Conservation (phyloP, 805 yeast species). For the Pichia nanzhaoensis region DNA sequence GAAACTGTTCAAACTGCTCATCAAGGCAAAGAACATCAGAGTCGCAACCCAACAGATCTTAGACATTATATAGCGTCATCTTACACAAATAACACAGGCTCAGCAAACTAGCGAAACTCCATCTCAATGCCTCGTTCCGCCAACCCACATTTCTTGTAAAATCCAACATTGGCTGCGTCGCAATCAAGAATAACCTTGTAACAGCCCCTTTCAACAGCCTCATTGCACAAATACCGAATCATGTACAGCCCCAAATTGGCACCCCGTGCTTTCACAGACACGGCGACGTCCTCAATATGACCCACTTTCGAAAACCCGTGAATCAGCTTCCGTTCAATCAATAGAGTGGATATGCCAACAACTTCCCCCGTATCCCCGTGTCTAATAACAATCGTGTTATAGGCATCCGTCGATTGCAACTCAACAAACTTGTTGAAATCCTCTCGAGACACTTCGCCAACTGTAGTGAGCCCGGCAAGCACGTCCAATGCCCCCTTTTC, state of each 20-base stretch:
- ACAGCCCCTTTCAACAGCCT: slow-evolving; percentile 60
- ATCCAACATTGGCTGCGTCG: slow-evolving; percentile 69
- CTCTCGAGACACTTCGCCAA: slow-evolving; percentile 57
- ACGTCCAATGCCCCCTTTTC: slow-evolving; percentile 56
- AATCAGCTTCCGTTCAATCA: slow-evolving; percentile 76
- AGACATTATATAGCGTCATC: slow-evolving; percentile 1
- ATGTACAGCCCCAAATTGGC: slow-evolving; percentile 66
- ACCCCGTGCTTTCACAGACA: slow-evolving; percentile 70
- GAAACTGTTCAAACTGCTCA: slow-evolving; percentile 5
- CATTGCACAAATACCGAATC: slow-evolving; percentile 51
- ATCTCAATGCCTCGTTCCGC: slow-evolving; percentile 60
- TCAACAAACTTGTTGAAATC: slow-evolving; percentile 46
- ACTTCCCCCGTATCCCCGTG: slow-evolving; percentile 40
- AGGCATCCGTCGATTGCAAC: slow-evolving; percentile 54
- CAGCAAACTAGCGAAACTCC: slow-evolving; percentile 40
- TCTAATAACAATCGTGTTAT: slow-evolving; percentile 64
- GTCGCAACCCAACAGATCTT: slow-evolving; percentile 7
- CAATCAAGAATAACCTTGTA: slow-evolving; percentile 91
- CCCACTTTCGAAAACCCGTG: slow-evolving; percentile 85
- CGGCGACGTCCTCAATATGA: slow-evolving; percentile 93
- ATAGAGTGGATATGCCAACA: slow-evolving; percentile 78
- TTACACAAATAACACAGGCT: background rate
- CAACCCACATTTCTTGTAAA: slow-evolving; percentile 86
- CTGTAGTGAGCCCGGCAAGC: slow-evolving; percentile 67
- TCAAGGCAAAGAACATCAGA: slow-evolving; percentile 6